Conservation (phyloP, 2,329 filamentous ascomycete species). For the Acarospora socialis region DNA sequence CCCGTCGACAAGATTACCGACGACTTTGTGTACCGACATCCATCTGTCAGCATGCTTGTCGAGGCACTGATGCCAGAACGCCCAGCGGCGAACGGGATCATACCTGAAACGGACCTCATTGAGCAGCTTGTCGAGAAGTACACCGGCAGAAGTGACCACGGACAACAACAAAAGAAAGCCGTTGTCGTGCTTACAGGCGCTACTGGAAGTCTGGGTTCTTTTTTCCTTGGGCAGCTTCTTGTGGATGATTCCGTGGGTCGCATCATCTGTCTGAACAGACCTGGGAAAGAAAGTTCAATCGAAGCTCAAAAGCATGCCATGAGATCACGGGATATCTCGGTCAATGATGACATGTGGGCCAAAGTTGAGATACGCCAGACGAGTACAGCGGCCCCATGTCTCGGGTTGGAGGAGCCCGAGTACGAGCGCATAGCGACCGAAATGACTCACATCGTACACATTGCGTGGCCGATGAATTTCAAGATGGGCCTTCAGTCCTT, state of each 20-base stretch:
- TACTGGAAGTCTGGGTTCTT: constrained; percentile 8
- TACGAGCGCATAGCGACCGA: constrained; percentile 1
- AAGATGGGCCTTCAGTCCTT: constrained; percentile 9
- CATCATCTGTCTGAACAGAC: constrained; percentile 9
- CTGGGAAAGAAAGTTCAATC: constrained; percentile 5
- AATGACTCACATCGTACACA: constrained; percentile 13
- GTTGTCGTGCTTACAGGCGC: constrained; percentile 8
- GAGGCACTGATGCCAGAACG: too few species aligned
- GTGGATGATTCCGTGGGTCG: background rate
- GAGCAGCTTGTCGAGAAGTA: constrained; percentile 10
- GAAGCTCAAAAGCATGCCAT: constrained; percentile 3
- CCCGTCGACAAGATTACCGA: too few species aligned
- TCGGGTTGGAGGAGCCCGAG: constrained; percentile 5
- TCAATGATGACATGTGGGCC: too few species aligned
- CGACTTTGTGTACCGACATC: too few species aligned
- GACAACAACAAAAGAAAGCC: too few species aligned
- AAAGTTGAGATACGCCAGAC: too few species aligned
- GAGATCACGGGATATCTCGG: constrained; percentile 1
- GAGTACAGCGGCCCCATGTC: too few species aligned
- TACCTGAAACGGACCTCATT: too few species aligned
- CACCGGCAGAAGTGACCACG: background rate
- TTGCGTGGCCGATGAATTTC: constrained; percentile 14
- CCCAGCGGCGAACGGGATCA: too few species aligned
- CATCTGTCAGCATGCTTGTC: too few species aligned
- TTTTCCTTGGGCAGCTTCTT: constrained; percentile 4